These are phyloP conservation scores for Astrothelium macrocarpum DNA, from an alignment of 495 filamentous ascomycete species.

Conservation along the genomic window DNA sequence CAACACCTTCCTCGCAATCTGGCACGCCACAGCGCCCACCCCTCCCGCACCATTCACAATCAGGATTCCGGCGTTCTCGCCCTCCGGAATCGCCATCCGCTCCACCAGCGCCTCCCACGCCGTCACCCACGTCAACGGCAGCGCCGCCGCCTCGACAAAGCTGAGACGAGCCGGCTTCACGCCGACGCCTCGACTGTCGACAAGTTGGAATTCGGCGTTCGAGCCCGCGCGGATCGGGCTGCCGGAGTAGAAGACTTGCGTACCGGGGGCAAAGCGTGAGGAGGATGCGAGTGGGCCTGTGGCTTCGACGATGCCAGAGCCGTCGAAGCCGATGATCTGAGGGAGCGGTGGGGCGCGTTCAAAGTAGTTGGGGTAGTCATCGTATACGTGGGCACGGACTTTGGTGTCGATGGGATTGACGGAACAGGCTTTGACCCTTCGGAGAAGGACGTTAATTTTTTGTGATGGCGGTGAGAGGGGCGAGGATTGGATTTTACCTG, in stretches of 20 bases:
- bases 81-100: constrained; percentile 26
- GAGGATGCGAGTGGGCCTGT: constrained; percentile 15
- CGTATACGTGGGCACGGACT: constrained; percentile 28
- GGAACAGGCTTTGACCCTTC: constrained; percentile 23
- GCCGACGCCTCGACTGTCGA: constrained; percentile 20
- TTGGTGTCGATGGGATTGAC: constrained; percentile 33
- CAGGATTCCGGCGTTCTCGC: constrained; percentile 27
- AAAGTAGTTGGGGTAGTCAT: constrained; percentile 33
- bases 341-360: constrained; percentile 17
- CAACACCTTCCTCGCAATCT: constrained; percentile 22
- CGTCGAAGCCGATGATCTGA: constrained; percentile 27
- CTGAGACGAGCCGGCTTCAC: constrained; percentile 25
- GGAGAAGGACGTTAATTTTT: neutral
- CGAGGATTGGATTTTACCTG: constrained; percentile 14
- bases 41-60: constrained; percentile 27
- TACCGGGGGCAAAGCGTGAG: constrained; percentile 23
- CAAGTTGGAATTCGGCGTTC: constrained; percentile 26
- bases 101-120: constrained; percentile 33
- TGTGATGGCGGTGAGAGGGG: neutral
- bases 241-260: constrained; percentile 30
- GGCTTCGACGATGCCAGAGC: constrained; percentile 18
- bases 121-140: constrained; percentile 32
- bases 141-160: constrained; percentile 26
- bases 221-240: constrained; percentile 25
- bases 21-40: constrained; percentile 19